Base-by-base conservation (phyloP, 805 yeast genomes). In the Cyberlindnera maritima region DNA sequence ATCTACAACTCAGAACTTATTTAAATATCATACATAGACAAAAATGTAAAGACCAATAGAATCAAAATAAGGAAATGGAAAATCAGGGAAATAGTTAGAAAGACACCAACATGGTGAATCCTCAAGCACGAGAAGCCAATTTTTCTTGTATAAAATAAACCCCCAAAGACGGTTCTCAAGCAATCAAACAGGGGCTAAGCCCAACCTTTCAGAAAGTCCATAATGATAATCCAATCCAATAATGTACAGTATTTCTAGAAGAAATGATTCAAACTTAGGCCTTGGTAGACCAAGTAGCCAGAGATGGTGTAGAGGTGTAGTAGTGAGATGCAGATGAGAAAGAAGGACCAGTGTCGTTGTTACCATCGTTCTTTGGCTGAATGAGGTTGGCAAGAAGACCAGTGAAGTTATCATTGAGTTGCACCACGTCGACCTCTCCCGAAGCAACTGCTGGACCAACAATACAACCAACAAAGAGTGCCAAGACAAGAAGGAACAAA, bases 391-490 rank as follows among this genome's bases (percentile, higher is more conserved):
- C 61, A 58, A 74, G 69, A 21, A 69, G 66, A 59, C 76, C 75
- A 19, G 74, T 67, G 21, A 65, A 29, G 17, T 41, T 13, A 41
- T 66, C 67, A 41, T 72, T 53, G 21, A 26, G 13, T 3, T 15
- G 15, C 20, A 25, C 19, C 28, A 19, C 29, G 6, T 19, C 14
- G 29, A 19, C 74, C 45, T 76, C 71, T 45, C 77, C 70, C 39
- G 88, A 80, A 23, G 92, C 98, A 54, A 79, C 85, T 31, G 96
- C 96, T 55, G 99, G 99, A 38, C 94, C 97, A 54, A 83, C 85
- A 63, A 94, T 83, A 67, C 92, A 69, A 40, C 78, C 84, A 55
- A 82, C 80, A 60, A 90, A 90, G 50, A 89, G 62, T 41, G 80
- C 64, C 60, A 95, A 71, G 52, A 94, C 72, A 47, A 71, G 59